Conservation (phyloP, 371 early-diverging fungal species). For the Mortierella sp. region DNA sequence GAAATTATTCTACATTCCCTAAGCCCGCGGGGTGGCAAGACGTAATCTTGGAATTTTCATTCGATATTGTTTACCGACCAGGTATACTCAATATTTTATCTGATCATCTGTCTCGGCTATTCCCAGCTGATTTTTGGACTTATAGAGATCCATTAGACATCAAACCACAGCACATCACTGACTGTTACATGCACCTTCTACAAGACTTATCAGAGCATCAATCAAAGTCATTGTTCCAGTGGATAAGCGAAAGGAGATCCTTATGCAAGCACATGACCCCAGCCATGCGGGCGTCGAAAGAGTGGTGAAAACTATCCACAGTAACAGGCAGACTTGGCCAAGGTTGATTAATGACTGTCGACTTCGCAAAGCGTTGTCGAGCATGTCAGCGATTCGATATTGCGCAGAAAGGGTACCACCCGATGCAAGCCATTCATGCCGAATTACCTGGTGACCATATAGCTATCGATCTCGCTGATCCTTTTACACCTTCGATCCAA, state of each 20-base stretch:
- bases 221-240: not conserved
- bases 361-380: slow-evolving; percentile 15
- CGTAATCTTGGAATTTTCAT: not conserved
- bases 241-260: not conserved
- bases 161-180: not conserved
- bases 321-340: slow-evolving; percentile 8
- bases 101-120: slow-evolving; percentile 7
- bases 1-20: not conserved
- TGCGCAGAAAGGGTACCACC: slow-evolving; percentile 28
- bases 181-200: not conserved
- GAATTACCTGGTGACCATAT: slow-evolving; percentile 24
- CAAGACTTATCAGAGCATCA: not conserved
- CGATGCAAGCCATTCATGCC: slow-evolving; percentile 23
- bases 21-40: not conserved
- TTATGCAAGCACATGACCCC: slow-evolving; percentile 5
- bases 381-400: slow-evolving; percentile 24
- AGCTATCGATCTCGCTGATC: slow-evolving; percentile 23
- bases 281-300: slow-evolving; percentile 15
- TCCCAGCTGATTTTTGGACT: slow-evolving; percentile 8
- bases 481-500: no score
- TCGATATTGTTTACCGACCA: slow-evolving; percentile 1
- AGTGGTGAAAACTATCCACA: slow-evolving; percentile 15
- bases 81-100: not conserved
- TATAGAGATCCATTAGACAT: not conserved
- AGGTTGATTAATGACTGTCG: slow-evolving; percentile 10